Base-by-base conservation (phyloP, 495 filamentous ascomycete genomes). In the Terfezia claveryi region DNA sequence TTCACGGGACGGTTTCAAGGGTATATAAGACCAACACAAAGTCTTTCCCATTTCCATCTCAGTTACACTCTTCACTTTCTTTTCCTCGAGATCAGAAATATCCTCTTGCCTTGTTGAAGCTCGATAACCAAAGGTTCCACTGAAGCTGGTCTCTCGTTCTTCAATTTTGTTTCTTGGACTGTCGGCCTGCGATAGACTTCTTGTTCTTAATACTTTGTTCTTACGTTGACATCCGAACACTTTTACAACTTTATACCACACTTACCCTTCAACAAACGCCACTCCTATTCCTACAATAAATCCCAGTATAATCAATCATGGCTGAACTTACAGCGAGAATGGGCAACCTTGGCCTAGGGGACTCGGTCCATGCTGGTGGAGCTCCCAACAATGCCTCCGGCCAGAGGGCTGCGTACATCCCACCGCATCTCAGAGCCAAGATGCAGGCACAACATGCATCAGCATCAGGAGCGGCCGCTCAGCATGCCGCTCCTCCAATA, bases 301-400 rank as follows among this genome's bases (percentile, higher is more conserved):
- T 20, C 20, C 2, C 14, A 52, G 7, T 32, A 46, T 6, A 46
- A 46, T 14, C 50, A 73, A 80, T 68, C 61, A 96, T 96, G 91
- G 89, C 91, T 69, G 80, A 92, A 72, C 79, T 98, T 61, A 86
- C 87, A 69, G 88, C 95, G 59, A 59, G 63, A 49, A 57, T 65
- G 56, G 52, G 56, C 37, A 55, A 38, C 44, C 37, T 65, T 49
- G 63, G 63, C 23, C 62, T 65, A 50, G 58, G 56, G 8, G 62
- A 65, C 10, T 65, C 62, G 36, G 55, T 65, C 41, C 62, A 65
- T 23, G 62, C 62, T 12, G 44, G 37, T 54, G 62, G 83, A 79
- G 77, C 68, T 46, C 41, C 41, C 12, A 46, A 46, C 41, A 20
- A 14, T 9, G 4, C 14, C 41, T 14, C 14, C 17, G 41, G 41